Conservation (phyloP, 2,329 filamentous ascomycete species). For the Alternaria postmessia region DNA sequence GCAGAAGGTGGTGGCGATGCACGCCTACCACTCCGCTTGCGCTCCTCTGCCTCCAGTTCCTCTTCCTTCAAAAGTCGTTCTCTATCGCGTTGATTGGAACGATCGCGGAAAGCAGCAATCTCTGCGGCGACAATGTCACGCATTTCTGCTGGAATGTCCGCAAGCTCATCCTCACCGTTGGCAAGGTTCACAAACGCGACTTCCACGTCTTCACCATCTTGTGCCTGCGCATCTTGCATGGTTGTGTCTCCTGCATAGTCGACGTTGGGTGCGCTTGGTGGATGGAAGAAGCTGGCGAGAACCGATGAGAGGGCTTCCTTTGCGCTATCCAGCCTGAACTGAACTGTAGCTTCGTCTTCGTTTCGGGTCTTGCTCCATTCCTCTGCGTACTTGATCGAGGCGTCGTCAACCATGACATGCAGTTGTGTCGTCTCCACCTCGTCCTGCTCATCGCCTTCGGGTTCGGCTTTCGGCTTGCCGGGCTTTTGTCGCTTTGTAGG, state of each 20-base stretch:
- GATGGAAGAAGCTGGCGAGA: slow-evolving; percentile 76
- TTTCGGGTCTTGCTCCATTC: slow-evolving; percentile 74
- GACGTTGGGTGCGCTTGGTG: slow-evolving; percentile 50
- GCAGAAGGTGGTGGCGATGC: slow-evolving; percentile 68
- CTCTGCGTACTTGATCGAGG: slow-evolving; percentile 84
- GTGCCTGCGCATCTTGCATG: slow-evolving; percentile 69
- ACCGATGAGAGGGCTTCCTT: slow-evolving; percentile 72
- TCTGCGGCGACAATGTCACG: slow-evolving; percentile 92
- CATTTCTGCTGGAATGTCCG: slow-evolving; percentile 96
- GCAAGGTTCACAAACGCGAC: slow-evolving; percentile 86
- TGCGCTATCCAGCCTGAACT: slow-evolving; percentile 75
- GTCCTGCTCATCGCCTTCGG: slow-evolving; percentile 51
- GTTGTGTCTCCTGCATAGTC: slow-evolving; percentile 72
- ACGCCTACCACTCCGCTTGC: slow-evolving; percentile 73
- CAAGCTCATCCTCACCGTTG: slow-evolving; percentile 82
- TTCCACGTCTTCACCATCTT: slow-evolving; percentile 72
- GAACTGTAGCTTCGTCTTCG: slow-evolving; percentile 68
- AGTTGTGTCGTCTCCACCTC: slow-evolving; percentile 73
- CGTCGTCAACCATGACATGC: slow-evolving; percentile 77
- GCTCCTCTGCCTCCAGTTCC: slow-evolving; percentile 87
- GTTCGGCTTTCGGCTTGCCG: slow-evolving; percentile 54
- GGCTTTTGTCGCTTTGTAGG: slow-evolving; percentile 77
- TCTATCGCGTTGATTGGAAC: slow-evolving; percentile 85
- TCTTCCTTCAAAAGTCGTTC: slow-evolving; percentile 89
- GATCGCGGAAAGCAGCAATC: slow-evolving; percentile 91